These are phyloP conservation scores for Vanilla planifolia DNA, from an alignment of 106 monocot genomes.

Conservation along the genomic window DNA sequence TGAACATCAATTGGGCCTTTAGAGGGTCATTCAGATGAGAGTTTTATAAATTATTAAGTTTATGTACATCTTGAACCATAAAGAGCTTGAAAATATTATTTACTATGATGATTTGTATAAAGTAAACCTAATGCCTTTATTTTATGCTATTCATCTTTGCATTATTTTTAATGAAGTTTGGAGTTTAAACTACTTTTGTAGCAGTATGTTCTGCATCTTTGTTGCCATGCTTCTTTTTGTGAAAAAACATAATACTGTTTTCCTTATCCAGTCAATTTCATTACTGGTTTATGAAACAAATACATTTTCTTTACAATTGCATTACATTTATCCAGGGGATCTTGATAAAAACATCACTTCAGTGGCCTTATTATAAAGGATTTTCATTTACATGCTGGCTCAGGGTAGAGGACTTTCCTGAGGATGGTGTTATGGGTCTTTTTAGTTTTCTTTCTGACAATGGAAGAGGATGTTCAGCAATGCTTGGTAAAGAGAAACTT, in stretches of 20 bases:
- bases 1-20: background rate
- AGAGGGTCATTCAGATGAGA: background rate
- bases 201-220: background rate
- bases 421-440: conserved; percentile 74
- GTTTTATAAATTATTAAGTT: background rate
- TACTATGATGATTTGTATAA: too few relatives aligned
- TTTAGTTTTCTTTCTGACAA: conserved; percentile 81
- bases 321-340: conserved; percentile 60
- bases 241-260: background rate
- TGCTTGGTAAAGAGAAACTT: conserved; percentile 65
- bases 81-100: too few relatives aligned
- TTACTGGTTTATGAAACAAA: background rate
- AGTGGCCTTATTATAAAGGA: conserved; percentile 86
- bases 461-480: conserved; percentile 80
- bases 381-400: conserved; percentile 98
- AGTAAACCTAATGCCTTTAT: too few relatives aligned
- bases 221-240: background rate
- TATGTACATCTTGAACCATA: too few relatives aligned
- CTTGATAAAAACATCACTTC: conserved; percentile 71
- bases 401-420: conserved; percentile 73
- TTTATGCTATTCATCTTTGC: too few relatives aligned
- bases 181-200: background rate
- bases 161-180: too few relatives aligned
- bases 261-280: background rate
- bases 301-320: background rate